Conservation (phyloP, 768 basidiomycete genomes). For the Vishniacozyma victoriae region DNA sequence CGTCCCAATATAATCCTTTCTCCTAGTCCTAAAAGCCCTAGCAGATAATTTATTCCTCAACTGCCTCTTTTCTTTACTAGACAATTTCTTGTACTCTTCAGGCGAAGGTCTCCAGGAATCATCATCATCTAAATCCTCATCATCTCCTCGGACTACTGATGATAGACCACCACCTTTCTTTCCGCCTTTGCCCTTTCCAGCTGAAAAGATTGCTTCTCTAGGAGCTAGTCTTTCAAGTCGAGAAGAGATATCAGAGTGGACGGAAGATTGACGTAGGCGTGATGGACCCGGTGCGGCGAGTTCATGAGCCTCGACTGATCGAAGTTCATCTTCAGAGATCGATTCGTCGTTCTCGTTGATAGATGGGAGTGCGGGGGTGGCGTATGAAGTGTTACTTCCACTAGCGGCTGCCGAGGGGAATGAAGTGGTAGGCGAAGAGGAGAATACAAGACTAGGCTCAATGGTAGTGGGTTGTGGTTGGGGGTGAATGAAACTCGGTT, state of each 20-base stretch:
- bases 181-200: conserved; percentile 47
- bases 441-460: conserved; percentile 22
- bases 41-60: conserved; percentile 95
- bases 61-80: conserved; percentile 91
- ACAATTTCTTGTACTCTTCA: conserved; percentile 92
- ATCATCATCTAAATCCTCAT: conserved; percentile 44
- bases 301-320: conserved; percentile 23
- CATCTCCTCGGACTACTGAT: conserved; percentile 39
- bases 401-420: background rate
- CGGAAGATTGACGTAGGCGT: conserved; percentile 13
- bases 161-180: conserved; percentile 47
- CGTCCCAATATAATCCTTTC: conserved; percentile 94
- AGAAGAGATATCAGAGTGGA: conserved; percentile 12
- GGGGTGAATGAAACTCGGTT: conserved; percentile 6
- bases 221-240: conserved; percentile 30
- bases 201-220: conserved; percentile 41
- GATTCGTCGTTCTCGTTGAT: conserved; percentile 2
- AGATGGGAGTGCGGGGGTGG: background rate
- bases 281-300: conserved; percentile 1
- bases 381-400: background rate
- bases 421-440: conserved; percentile 1
- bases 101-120: conserved; percentile 51
- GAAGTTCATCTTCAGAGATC: conserved; percentile 18
- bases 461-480: conserved; percentile 10
- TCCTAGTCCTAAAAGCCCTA: conserved; percentile 84